phyloP scores from a whole-genome alignment of 495 filamentous ascomycete species.

The Penicillium waksmanii region DNA sequence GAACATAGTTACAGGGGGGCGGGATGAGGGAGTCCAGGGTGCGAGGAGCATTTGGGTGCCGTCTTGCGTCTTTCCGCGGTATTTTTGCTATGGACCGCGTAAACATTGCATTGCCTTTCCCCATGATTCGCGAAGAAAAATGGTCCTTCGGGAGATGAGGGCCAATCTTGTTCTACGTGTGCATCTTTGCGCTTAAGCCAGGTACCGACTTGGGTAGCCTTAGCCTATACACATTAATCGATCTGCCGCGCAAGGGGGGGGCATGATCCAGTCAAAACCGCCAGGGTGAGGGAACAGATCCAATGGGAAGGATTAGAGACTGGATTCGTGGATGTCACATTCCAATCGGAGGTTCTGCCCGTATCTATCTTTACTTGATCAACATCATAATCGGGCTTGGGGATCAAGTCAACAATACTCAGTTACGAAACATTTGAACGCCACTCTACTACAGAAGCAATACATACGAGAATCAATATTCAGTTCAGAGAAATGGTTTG shows the following conservation, averaged over 20 bases:
- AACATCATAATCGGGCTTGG: neutral
- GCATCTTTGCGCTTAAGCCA: constrained; percentile 2
- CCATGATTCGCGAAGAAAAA: neutral
- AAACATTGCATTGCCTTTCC: neutral
- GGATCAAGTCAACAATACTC: too few species aligned
- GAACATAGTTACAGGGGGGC: constrained; percentile 8
- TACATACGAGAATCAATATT: too few species aligned
- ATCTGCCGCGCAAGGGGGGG: constrained; percentile 17
- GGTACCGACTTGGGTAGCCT: neutral
- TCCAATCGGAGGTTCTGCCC: neutral
- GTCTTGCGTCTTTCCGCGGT: constrained; percentile 6
- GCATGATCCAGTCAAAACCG: neutral
- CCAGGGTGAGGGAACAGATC: neutral
- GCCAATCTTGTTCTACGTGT: neutral
- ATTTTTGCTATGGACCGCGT: constrained; percentile 6
- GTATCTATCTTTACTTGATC: neutral
- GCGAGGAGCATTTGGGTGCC: neutral
- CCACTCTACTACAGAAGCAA: too few species aligned
- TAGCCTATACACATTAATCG: neutral
- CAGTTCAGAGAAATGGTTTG: neutral
- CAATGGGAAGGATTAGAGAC: neutral
- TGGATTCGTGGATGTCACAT: neutral
- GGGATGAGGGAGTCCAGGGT: constrained; percentile 4
- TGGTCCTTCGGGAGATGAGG: neutral
- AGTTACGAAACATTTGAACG: too few species aligned